These are phyloP conservation scores for Pseudotsuga menziesii DNA, from an alignment of 75 land plant species.

Conservation along the genomic window DNA sequence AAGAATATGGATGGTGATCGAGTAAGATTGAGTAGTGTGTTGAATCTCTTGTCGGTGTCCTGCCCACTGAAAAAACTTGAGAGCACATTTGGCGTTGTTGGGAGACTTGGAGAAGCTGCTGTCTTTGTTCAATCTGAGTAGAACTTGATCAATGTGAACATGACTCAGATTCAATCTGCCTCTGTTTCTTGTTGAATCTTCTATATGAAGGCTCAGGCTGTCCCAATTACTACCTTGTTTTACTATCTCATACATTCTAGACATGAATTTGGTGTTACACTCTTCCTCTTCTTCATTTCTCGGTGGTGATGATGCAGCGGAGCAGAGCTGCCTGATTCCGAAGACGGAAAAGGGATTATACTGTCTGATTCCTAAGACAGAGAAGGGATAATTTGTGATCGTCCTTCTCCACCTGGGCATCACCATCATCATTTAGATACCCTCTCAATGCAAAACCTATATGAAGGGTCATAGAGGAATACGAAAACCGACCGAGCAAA, in stretches of 20 bases:
- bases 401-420: too few species aligned
- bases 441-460: too few species aligned
- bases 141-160: neutral
- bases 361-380: too few species aligned
- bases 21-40: conserved; percentile 5
- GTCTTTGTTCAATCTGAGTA: neutral
- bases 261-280: neutral
- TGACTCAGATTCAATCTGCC: neutral
- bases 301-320: too few species aligned
- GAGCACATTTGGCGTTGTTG: conserved; percentile 3
- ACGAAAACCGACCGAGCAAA: too few species aligned
- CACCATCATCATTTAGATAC: too few species aligned
- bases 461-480: too few species aligned
- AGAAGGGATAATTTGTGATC: too few species aligned
- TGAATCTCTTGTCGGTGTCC: neutral
- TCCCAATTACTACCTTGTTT: conserved; percentile 6
- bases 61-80: conserved; percentile 11
- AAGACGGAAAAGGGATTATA: too few species aligned
- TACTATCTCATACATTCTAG: neutral
- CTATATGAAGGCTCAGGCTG: neutral
- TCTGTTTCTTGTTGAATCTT: neutral
- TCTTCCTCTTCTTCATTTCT: neutral
- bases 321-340: too few species aligned
- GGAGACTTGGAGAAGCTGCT: neutral
- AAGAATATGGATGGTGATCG: conserved; percentile 9